Percentiles rank a stretch among this genome's conserved stretches.
phyloP scores from a whole-genome alignment of 768 basidiomycete genomes.

The Hysterangium stoloniferum region DNA sequence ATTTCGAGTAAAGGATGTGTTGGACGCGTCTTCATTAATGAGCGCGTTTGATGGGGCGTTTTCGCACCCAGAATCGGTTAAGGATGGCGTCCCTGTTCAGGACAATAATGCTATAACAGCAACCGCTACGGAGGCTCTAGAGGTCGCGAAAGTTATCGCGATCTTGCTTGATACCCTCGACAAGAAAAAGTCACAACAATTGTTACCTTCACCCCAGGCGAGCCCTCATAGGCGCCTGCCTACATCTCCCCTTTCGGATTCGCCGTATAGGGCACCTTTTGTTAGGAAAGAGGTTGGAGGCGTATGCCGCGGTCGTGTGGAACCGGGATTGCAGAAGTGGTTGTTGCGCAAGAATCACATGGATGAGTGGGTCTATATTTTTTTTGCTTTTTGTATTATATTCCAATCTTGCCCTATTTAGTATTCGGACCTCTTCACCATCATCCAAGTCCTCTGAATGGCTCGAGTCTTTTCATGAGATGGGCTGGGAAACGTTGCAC shows the following conservation, averaged over 20 bases:
- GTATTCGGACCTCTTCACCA: constrained; percentile 5
- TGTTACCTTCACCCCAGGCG: background rate
- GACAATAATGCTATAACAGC: too few species aligned
- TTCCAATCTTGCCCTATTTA: background rate
- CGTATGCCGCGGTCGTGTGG: background rate
- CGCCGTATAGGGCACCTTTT: constrained; percentile 4
- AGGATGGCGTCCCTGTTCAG: background rate
- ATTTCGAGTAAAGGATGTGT: background rate
- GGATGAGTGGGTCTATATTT: constrained; percentile 6
- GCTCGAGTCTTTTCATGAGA: constrained; percentile 11
- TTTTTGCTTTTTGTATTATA: background rate
- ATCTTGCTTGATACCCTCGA: constrained; percentile 4
- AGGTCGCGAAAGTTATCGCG: constrained; percentile 9
- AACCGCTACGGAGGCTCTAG: background rate
- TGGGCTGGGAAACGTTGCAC: constrained; percentile 11
- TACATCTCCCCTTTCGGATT: constrained; percentile 7
- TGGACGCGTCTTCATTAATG: background rate
- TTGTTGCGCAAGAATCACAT: constrained; percentile 8
- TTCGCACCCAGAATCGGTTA: too few species aligned
- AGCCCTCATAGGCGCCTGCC: background rate
- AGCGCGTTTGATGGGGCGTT: background rate
- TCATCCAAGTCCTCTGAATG: constrained; percentile 11
- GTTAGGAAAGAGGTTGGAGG: constrained; percentile 10
- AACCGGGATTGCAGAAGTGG: constrained; percentile 8
- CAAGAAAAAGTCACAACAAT: background rate